Base-by-base conservation (phyloP, 495 filamentous ascomycete species). In the Aspergillus biplanus region DNA sequence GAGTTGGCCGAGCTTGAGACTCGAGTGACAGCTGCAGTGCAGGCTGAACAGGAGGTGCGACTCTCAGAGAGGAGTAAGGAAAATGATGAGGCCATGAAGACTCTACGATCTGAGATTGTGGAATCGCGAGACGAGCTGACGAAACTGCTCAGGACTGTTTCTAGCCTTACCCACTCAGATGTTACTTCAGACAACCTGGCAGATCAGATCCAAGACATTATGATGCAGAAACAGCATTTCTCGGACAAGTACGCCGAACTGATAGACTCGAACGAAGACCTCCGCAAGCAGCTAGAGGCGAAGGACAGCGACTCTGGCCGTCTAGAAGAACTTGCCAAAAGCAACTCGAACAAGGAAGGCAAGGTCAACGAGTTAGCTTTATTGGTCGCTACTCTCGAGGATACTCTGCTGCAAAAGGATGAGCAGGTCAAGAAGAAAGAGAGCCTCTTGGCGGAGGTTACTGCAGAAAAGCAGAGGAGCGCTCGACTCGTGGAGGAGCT, bases 401-500 rank as follows among this genome's bases (percentile, higher is more conserved):
- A 84, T 15, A 85, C 90, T 55, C 70, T 86, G 56, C 86, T 87
- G 54, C 88, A 93, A 65, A 81, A 92, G 67, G 81, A 87, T n/a
- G 82, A 87, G 42, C 80, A 91, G 67, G 85, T 90, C 72, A 87
- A 90, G 79, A 88, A 88, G 78, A 88, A 91, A 73, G 81, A 84
- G 49, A 71, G 74, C 16, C 81, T 89, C 42, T 74, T 91, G 48
- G 83, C 87, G 57, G 82, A 80, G 61, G 76, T 89, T 55, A 78
- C 70, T 12, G 77, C 81, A 46, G 86, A 89, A 73, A 89, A 90
- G 75, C 75, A 92, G 77, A 96, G 95, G 80, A 94, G 93, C 74
- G 90, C 90, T 15, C 87, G 90, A 49, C 80, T 99, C 8, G 90
- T 98, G 7, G 92, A 97, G 70, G 95, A 98, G 75, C 87, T 99